Evolutionary conservation across 2,329 filamentous ascomycete species (phyloP).

Genomic region (Celoporthe dispersa): DNA sequence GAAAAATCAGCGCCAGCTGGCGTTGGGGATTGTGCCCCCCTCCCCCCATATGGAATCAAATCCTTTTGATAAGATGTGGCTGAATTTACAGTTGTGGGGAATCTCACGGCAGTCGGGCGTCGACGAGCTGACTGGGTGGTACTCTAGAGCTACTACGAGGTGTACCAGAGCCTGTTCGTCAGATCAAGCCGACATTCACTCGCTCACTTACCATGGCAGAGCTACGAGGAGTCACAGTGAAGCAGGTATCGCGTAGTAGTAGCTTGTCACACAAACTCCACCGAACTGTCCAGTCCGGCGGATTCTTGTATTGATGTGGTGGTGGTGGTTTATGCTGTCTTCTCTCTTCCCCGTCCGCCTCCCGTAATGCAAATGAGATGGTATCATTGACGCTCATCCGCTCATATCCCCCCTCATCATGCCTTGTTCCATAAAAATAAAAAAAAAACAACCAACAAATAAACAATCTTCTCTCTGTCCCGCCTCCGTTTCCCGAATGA

Average conservation of each 20-base stretch:
- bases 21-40: neutral
- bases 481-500: no score
- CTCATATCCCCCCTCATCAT: constrained; percentile 2
- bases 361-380: constrained; percentile 11
- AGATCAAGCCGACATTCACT: neutral
- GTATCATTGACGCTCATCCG: constrained; percentile 14
- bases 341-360: neutral
- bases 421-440: neutral
- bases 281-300: neutral
- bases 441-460: neutral
- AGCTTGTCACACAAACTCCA: neutral
- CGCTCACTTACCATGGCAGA: neutral
- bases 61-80: neutral
- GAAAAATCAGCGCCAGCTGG: neutral
- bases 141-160: no score
- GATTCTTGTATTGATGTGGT: neutral
- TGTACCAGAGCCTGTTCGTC: no score
- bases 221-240: neutral
- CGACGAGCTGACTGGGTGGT: neutral
- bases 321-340: neutral
- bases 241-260: neutral
- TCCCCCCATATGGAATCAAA: neutral
- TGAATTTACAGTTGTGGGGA: neutral
- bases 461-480: neutral
- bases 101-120: neutral